Evolutionary conservation across 805 yeast genomes (phyloP), one percentile per base, ranked within the genome.

Genomic region (Isabelozyma rhagii): DNA sequence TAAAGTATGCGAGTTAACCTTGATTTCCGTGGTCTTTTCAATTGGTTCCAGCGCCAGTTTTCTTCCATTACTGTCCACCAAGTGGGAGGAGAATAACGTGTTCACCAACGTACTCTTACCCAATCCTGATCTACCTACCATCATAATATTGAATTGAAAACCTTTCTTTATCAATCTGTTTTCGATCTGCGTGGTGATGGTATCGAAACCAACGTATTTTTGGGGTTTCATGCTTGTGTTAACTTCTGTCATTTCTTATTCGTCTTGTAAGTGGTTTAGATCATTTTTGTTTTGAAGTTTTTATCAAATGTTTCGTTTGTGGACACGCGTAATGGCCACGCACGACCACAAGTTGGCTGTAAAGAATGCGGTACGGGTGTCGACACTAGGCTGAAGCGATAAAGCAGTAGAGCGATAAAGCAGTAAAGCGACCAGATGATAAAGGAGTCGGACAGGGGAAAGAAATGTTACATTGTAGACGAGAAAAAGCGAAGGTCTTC

Each of bases 151-250:
- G 72, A 94, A 87, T 65, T 90, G 93, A 72, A 94, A 94, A 3
- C 99, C 99, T 60, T 92, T 80, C 69, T 90, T 92, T 68, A 94
- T 77, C 59, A 94, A 75, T 58, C 97, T 83, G 68, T 86, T 90
- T 70, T 94, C 97, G 63, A 94, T 94, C 72, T 94, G 99, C 38
- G 87, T 81, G 46, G 98, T 93, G 71, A 94, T 93, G 54, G 97
- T 86, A 71, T 94, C 98, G 67, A 94, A 93, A 43, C 99, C 99
- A 55, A 94, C 98, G 67, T 92, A 92, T 49, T 83, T 80, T 44
- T 77, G 71, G 25, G 97, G 97, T 54, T 81, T 49, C 28, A 57
- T 41, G 46, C 48, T 45, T 25, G 51, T 59, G 48, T 53, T 64
- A 29, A 53, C 48, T 14, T 28, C 49, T 34, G 29, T 31, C 36